Evolutionary conservation across 805 yeast genomes (phyloP).

Genomic region (Cyberlindnera maritima): DNA sequence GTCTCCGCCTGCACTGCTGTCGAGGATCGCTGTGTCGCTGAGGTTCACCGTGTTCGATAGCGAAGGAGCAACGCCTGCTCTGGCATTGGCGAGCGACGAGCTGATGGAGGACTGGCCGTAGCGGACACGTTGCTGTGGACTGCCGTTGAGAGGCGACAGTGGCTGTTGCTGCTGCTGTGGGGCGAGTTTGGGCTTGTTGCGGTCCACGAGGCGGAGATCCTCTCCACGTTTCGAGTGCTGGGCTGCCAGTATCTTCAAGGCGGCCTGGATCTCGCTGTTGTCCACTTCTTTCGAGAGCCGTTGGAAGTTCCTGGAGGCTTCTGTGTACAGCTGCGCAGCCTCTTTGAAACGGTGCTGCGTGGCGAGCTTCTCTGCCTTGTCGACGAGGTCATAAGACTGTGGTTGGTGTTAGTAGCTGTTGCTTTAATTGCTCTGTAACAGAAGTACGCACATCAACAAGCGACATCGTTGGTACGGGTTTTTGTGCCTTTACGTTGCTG

Average conservation of each 20-base stretch:
- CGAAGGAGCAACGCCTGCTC: not conserved
- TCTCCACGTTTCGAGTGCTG: slow-evolving; percentile 31
- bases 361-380: slow-evolving; percentile 50
- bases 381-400: slow-evolving; percentile 31
- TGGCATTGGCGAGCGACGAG: slow-evolving; percentile 3
- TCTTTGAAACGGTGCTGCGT: slow-evolving; percentile 39
- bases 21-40: slow-evolving; percentile 9
- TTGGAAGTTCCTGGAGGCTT: slow-evolving; percentile 35
- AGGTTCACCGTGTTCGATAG: slow-evolving; percentile 2
- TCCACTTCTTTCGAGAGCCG: slow-evolving; percentile 25
- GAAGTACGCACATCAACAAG: not conserved
- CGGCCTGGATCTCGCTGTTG: slow-evolving; percentile 29
- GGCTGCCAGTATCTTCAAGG: slow-evolving; percentile 29
- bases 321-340: slow-evolving; percentile 38
- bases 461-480: not conserved
- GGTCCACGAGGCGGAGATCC: slow-evolving; percentile 21
- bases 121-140: not conserved
- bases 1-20: slow-evolving; percentile 10
- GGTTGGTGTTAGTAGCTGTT: not conserved
- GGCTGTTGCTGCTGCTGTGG: not conserved
- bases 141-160: not conserved
- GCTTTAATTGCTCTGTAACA: too few species aligned
- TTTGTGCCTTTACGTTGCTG: too few species aligned
- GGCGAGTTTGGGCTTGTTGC: slow-evolving; percentile 3
- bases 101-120: slow-evolving; percentile 4